Evolutionary conservation across 2,329 filamentous ascomycete species (phyloP).

Genomic region (Verticillium longisporum): DNA sequence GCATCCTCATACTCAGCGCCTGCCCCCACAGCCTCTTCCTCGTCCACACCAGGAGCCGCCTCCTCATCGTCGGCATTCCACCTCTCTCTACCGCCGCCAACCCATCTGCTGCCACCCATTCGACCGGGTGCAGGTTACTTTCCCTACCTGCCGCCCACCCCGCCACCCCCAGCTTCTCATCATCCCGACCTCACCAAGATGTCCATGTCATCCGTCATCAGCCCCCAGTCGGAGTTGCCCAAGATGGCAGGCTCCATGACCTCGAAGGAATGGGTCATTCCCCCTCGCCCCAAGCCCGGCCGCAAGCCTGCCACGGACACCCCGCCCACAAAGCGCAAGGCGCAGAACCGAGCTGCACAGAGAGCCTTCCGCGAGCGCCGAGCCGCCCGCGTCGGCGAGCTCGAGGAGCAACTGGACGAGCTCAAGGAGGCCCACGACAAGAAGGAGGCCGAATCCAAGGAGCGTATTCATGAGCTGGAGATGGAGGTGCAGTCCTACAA

Average conservation of each 20-base stretch:
- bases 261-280: slow-evolving; percentile 79
- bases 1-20: slow-evolving; percentile 6
- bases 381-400: slow-evolving; percentile 73
- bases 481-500: slow-evolving; percentile 60
- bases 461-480: slow-evolving; percentile 54
- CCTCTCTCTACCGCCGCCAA: slow-evolving; percentile 2
- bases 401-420: slow-evolving; percentile 61
- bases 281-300: slow-evolving; percentile 79
- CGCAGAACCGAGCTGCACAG: slow-evolving; percentile 89
- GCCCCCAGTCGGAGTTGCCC: slow-evolving; percentile 33
- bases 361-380: slow-evolving; percentile 83
- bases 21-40: slow-evolving; percentile 4
- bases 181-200: slow-evolving; percentile 29
- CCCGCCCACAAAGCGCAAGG: slow-evolving; percentile 86
- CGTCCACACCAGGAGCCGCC: not conserved
- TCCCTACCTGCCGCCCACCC: slow-evolving; percentile 20
- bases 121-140: slow-evolving; percentile 9
- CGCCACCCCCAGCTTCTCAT: slow-evolving; percentile 9
- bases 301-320: slow-evolving; percentile 92
- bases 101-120: slow-evolving; percentile 8
- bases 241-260: slow-evolving; percentile 52
- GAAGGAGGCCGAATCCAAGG: slow-evolving; percentile 48
- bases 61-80: slow-evolving; percentile 8
- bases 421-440: slow-evolving; percentile 51
- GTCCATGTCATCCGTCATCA: slow-evolving; percentile 41